Evolutionary conservation across 345 rosid species (phyloP).

Genomic region (Carallia pectinifolia): DNA sequence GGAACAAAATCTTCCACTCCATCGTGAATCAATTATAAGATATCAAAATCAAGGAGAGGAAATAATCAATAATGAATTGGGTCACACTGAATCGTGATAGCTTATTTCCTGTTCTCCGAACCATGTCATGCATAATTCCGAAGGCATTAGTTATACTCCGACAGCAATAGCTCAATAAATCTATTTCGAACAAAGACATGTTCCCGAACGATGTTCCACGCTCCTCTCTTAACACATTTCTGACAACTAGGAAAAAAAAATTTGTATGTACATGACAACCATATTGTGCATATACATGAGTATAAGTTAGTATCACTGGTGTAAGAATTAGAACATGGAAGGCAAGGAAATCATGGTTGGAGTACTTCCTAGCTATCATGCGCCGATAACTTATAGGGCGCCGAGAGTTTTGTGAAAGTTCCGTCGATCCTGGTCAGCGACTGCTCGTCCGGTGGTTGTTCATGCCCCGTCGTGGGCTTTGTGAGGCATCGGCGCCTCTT

Average conservation of each 20-base stretch:
- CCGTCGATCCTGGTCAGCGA: too few relatives aligned
- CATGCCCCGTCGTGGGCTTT: too few relatives aligned
- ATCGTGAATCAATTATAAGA: conserved; percentile 1
- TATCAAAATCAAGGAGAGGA: not conserved
- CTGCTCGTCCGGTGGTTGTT: too few relatives aligned
- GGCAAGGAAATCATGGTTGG: too few relatives aligned
- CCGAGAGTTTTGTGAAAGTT: too few relatives aligned
- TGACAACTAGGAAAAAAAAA: not conserved
- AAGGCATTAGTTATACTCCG: not conserved
- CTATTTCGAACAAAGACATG: conserved; percentile 18
- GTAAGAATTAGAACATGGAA: too few relatives aligned
- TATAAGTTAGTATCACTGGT: too few relatives aligned
- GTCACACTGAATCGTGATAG: conserved; percentile 1
- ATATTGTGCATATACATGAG: too few relatives aligned
- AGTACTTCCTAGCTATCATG: too few relatives aligned
- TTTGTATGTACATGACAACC: not conserved
- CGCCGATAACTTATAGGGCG: too few relatives aligned
- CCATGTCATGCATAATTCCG: not conserved
- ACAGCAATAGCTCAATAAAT: not conserved
- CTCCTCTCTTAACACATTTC: conserved; percentile 1
- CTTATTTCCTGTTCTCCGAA: not conserved
- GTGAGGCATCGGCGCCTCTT: too few relatives aligned
- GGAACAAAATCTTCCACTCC: not conserved
- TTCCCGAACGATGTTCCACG: conserved; percentile 18
- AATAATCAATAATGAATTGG: not conserved